A percentile compares a stretch with the other conserved stretches of the same genome.
Conservation (phyloP, 2,329 filamentous ascomycete genomes). For the Hypoxylon sp. region DNA sequence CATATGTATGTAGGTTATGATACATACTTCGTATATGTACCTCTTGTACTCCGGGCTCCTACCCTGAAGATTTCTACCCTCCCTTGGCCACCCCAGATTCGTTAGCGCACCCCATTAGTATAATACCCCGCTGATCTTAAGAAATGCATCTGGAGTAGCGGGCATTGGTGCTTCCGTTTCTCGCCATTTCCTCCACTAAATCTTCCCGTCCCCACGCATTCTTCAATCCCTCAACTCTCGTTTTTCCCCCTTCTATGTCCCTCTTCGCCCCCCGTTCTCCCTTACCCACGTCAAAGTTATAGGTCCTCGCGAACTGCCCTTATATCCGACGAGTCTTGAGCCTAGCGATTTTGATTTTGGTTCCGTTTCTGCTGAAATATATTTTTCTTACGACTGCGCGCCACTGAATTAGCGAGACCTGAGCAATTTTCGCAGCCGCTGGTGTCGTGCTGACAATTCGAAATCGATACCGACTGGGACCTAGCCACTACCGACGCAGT, state of each 20-base stretch:
- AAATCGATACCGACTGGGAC: constrained; percentile 30
- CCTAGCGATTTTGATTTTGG: constrained; percentile 3
- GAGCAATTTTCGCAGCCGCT: constrained; percentile 38
- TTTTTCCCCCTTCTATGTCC: constrained; percentile 35
- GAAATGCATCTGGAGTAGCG: constrained; percentile 46
- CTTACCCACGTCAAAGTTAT: constrained; percentile 6
- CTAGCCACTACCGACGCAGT: constrained; percentile 11
- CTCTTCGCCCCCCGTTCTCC: constrained; percentile 29
- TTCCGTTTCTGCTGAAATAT: background rate
- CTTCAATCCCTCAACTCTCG: constrained; percentile 32
- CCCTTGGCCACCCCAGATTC: constrained; percentile 49
- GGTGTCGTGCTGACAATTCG: constrained; percentile 37
- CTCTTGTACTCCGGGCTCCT: constrained; percentile 11
- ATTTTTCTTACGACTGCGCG: constrained; percentile 11
- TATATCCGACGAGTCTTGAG: constrained; percentile 7
- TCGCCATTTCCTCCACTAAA: constrained; percentile 47
- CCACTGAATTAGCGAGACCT: constrained; percentile 23
- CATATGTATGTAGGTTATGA: background rate
- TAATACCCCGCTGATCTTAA: constrained; percentile 44
- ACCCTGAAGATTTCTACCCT: constrained; percentile 21
- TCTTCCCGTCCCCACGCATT: constrained; percentile 39
- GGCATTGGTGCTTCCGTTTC: constrained; percentile 51
- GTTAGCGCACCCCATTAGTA: constrained; percentile 45
- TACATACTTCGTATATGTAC: constrained; percentile 24
- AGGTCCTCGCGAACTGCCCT: constrained; percentile 9